phyloP scores from a whole-genome alignment of 306 rosid genomes.

The Prunus dulcis region DNA sequence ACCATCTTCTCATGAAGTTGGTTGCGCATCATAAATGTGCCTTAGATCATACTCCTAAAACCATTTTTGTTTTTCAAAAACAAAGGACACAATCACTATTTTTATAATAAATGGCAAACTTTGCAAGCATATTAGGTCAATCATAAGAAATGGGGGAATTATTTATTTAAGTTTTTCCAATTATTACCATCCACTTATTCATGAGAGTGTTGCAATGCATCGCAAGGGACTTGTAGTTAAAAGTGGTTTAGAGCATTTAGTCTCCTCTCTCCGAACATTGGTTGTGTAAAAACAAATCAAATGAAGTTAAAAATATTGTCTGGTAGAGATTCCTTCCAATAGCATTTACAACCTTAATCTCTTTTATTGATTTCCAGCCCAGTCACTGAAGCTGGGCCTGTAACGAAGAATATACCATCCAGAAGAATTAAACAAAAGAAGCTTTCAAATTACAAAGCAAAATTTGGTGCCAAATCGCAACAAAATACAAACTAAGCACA shows the following conservation, averaged over 20 bases:
- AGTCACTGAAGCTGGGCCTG: conserved; percentile 39
- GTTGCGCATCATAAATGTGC: neutral
- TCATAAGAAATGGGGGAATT: no score
- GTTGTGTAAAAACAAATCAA: neutral
- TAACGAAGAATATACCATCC: conserved; percentile 47
- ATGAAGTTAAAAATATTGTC: neutral
- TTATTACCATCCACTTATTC: no score
- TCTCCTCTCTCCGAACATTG: no score
- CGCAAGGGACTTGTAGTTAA: no score
- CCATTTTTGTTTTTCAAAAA: neutral
- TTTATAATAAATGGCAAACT: no score
- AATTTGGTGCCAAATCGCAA: conserved; percentile 31
- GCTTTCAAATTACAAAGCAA: conserved; percentile 29
- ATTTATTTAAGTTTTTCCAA: no score
- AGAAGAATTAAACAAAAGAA: conserved; percentile 20
- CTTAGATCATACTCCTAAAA: neutral
- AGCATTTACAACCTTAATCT: conserved; percentile 9
- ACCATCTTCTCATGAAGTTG: neutral
- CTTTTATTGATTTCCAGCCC: conserved; percentile 51
- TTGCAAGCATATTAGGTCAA: neutral
- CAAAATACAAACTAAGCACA: conserved; percentile 44
- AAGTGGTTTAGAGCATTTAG: no score
- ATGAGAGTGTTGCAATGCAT: no score
- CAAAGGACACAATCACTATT: no score
- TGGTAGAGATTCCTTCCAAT: neutral